A percentile compares a stretch with the other conserved stretches of the same genome.
Evolutionary conservation across 495 filamentous ascomycete genomes (phyloP).

Genomic region (Daldinia concentrica): DNA sequence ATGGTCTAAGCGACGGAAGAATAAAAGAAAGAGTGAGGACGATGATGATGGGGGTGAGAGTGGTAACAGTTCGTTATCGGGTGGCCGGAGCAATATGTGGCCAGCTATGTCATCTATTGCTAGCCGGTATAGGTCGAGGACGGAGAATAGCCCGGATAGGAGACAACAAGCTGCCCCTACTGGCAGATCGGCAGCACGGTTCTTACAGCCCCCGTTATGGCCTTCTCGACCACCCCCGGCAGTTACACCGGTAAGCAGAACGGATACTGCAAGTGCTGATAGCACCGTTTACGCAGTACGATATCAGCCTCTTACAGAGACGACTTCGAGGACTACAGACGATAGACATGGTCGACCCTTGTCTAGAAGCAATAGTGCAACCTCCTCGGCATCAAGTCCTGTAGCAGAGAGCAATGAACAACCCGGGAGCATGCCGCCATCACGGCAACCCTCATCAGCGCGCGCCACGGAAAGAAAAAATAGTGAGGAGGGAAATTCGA

Average conservation of each 20-base stretch:
- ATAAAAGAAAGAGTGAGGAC: conserved; percentile 43
- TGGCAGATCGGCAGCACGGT: conserved; percentile 45
- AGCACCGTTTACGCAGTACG: conserved; percentile 88
- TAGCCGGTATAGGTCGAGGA: conserved; percentile 52
- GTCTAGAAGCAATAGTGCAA: conserved; percentile 48
- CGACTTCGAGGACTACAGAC: conserved; percentile 61
- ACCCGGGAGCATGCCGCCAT: conserved; percentile 17
- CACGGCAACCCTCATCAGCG: conserved; percentile 20
- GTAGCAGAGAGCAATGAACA: conserved; percentile 37
- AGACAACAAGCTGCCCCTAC: conserved; percentile 34
- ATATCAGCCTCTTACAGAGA: conserved; percentile 78
- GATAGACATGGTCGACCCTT: conserved; percentile 47
- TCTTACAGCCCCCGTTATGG: conserved; percentile 58
- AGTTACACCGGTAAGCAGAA: conserved; percentile 76
- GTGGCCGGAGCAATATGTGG: conserved; percentile 54
- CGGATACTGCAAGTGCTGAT: conserved; percentile 73
- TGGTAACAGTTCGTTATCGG: conserved; percentile 31
- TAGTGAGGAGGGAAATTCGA: background rate
- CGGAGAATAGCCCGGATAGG: conserved; percentile 38
- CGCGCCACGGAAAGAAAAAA: conserved; percentile 13
- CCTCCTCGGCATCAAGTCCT: conserved; percentile 40
- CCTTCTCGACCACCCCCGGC: conserved; percentile 71
- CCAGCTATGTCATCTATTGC: conserved; percentile 56
- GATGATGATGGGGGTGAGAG: conserved; percentile 39
- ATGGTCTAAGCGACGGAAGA: conserved; percentile 50